Conservation (phyloP, 331 rosid genomes). For the Cucumis variabilis region DNA sequence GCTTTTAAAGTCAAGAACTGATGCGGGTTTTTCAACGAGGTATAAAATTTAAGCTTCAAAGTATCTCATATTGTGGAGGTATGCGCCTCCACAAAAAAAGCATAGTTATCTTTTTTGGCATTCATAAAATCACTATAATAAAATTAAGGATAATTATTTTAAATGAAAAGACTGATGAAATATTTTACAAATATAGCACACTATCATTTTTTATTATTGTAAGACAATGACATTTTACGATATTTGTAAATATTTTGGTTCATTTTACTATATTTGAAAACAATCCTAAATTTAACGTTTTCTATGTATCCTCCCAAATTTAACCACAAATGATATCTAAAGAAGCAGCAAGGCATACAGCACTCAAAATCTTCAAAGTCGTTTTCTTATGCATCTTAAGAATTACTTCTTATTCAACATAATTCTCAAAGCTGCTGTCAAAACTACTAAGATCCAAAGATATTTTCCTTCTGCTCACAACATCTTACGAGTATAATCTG, state of each 20-base stretch:
- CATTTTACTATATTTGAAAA: no score
- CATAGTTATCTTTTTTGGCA: background rate
- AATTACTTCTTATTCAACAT: background rate
- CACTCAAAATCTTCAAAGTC: no score
- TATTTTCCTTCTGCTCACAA: background rate
- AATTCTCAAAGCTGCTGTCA: background rate
- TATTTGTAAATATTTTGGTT: no score
- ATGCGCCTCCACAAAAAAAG: background rate
- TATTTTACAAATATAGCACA: no score
- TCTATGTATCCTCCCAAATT: background rate
- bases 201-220: no score
- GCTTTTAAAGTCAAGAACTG: background rate
- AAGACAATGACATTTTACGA: no score
- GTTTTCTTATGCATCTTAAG: background rate
- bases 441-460: background rate
- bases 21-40: background rate
- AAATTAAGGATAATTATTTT: no score
- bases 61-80: background rate
- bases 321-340: background rate
- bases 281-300: background rate
- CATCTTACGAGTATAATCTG: background rate
- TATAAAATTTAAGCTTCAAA: conserved; percentile 12
- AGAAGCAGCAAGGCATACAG: conserved; percentile 12
- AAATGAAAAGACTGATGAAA: no score
- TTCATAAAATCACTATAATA: background rate